Evolutionary conservation across 2,329 filamentous ascomycete genomes (phyloP).

Genomic region (Orbilia blumenaviensis): DNA sequence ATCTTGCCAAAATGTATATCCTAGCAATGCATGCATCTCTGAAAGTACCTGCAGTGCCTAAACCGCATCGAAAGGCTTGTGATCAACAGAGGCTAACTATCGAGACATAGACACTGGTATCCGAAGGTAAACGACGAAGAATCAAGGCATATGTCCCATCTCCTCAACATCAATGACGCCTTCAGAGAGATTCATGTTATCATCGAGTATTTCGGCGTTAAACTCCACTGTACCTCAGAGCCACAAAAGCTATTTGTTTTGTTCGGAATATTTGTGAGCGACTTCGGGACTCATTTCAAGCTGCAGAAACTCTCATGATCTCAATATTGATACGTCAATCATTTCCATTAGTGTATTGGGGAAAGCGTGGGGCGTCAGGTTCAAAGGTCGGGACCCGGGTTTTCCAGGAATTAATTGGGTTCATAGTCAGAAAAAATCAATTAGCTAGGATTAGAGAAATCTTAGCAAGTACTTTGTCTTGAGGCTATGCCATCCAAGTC

Average conservation of each 20-base stretch:
- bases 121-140: not conserved
- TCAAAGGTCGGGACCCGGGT: no score
- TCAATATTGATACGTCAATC: constrained; percentile 21
- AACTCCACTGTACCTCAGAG: no score
- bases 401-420: not conserved
- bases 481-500: not conserved
- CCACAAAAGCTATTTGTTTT: no score
- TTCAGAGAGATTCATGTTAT: constrained; percentile 36
- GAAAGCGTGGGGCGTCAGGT: constrained; percentile 11
- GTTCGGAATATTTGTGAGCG: no score
- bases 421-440: not conserved
- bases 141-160: constrained; percentile 13
- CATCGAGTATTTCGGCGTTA: constrained; percentile 10
- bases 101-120: not conserved
- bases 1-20: not conserved
- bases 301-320: constrained; percentile 1
- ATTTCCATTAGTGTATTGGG: constrained; percentile 22
- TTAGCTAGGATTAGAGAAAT: not conserved
- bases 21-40: not conserved
- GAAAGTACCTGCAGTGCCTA: constrained; percentile 17
- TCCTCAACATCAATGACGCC: constrained; percentile 31
- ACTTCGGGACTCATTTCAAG: not conserved
- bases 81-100: not conserved
- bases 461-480: not conserved
- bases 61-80: not conserved